Conservation (phyloP, 495 filamentous ascomycete genomes). For the Penicillium paxilli region DNA sequence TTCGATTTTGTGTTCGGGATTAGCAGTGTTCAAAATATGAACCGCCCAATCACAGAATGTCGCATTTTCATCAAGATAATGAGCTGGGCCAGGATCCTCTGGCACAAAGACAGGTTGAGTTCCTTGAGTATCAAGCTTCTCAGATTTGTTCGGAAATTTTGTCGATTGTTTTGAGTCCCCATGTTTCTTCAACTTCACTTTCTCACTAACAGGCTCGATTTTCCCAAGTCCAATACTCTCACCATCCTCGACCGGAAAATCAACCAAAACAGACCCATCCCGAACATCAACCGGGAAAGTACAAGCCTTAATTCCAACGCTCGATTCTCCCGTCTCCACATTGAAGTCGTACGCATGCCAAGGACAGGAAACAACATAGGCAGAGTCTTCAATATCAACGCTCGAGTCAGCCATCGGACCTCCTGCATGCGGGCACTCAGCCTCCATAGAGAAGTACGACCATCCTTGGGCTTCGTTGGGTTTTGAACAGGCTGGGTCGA, state of each 20-base stretch:
- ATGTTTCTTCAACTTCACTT: slow-evolving; percentile 45
- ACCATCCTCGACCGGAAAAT: slow-evolving; percentile 26
- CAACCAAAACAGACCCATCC: slow-evolving; percentile 34
- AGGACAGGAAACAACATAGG: slow-evolving; percentile 54
- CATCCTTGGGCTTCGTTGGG: slow-evolving; percentile 43
- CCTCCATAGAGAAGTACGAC: slow-evolving; percentile 56
- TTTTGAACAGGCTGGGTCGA: slow-evolving; percentile 33
- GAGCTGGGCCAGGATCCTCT: slow-evolving; percentile 19
- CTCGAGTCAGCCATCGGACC: slow-evolving; percentile 51
- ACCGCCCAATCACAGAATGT: slow-evolving; percentile 54
- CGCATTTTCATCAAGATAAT: slow-evolving; percentile 44
- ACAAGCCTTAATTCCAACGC: slow-evolving; percentile 53
- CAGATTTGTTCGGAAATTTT: slow-evolving; percentile 3
- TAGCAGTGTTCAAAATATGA: slow-evolving; percentile 49
- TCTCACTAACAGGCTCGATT: slow-evolving; percentile 50
- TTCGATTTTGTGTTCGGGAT: slow-evolving; percentile 55
- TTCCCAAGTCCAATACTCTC: slow-evolving; percentile 25
- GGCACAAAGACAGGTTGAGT: slow-evolving; percentile 1
- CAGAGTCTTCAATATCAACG: slow-evolving; percentile 55
- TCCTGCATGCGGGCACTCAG: slow-evolving; percentile 53
- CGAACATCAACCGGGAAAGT: slow-evolving; percentile 48
- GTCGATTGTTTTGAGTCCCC: slow-evolving; percentile 21
- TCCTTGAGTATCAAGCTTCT: background rate
- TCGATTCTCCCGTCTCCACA: slow-evolving; percentile 56
- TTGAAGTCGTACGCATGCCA: slow-evolving; percentile 61